A percentile compares a stretch with the other conserved stretches of the same genome.
phyloP scores from a whole-genome alignment of 768 basidiomycete species.

The Galerina sulciceps region DNA sequence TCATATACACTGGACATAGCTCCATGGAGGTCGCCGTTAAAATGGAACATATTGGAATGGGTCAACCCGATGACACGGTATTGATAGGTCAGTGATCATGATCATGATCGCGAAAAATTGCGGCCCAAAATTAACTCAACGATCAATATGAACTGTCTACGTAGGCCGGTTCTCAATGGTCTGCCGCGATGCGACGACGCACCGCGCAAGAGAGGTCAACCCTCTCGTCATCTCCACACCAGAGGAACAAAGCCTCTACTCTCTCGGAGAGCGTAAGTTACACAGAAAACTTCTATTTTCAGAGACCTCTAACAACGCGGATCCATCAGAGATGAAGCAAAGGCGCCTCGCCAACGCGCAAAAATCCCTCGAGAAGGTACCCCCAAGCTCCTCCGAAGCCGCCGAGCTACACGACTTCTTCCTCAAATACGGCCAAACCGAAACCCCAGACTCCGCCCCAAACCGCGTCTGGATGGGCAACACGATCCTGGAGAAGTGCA shows the following conservation, averaged over 20 bases:
- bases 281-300: background rate
- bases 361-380: conserved; percentile 70
- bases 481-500: conserved; percentile 66
- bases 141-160: background rate
- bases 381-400: conserved; percentile 74
- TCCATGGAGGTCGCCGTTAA: conserved; percentile 89
- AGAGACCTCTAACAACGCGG: background rate
- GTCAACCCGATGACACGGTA: conserved; percentile 59
- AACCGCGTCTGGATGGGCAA: conserved; percentile 78
- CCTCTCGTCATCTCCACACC: conserved; percentile 59
- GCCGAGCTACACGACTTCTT: conserved; percentile 70
- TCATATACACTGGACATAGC: conserved; percentile 75
- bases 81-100: conserved; percentile 54
- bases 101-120: background rate
- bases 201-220: conserved; percentile 66
- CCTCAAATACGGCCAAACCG: conserved; percentile 46
- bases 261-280: conserved; percentile 69
- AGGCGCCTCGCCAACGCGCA: conserved; percentile 56
- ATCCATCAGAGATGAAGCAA: conserved; percentile 57
- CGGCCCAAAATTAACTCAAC: too few species aligned
- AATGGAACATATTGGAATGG: conserved; percentile 68
- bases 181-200: conserved; percentile 71
- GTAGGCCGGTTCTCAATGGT: conserved; percentile 94
- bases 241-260: conserved; percentile 65
- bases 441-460: conserved; percentile 17